These are phyloP conservation scores for Teratosphaeria nubilosa DNA, from an alignment of 2,329 filamentous ascomycete species.

Conservation along the genomic window DNA sequence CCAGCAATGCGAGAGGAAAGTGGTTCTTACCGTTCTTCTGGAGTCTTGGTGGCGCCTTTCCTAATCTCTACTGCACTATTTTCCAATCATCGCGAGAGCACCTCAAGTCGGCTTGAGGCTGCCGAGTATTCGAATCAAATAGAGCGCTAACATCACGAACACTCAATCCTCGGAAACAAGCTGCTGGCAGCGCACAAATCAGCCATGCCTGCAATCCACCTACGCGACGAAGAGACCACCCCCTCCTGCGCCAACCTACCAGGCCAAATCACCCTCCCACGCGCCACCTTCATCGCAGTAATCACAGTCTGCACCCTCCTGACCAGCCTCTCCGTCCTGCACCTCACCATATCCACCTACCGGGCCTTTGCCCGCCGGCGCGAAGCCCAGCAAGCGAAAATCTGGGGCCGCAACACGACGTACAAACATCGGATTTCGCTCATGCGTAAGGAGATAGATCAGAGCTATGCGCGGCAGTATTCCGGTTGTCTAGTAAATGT, in stretches of 20 bases:
- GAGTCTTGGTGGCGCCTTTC: not conserved
- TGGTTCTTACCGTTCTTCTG: not conserved
- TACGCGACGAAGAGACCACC: not conserved
- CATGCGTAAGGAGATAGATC: slow-evolving; percentile 18
- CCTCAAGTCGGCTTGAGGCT: not conserved
- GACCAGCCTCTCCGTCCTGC: slow-evolving; percentile 13
- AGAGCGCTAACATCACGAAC: not conserved
- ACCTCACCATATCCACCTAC: slow-evolving; percentile 10
- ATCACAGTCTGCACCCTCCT: slow-evolving; percentile 14
- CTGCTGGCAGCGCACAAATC: not conserved
- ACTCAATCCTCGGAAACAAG: not conserved
- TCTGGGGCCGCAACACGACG: slow-evolving; percentile 15
- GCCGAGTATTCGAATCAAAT: not conserved
- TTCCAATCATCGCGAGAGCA: not conserved
- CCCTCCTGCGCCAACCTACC: not conserved
- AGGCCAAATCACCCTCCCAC: slow-evolving; percentile 15
- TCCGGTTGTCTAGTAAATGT: slow-evolving; percentile 11
- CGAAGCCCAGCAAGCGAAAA: slow-evolving; percentile 8
- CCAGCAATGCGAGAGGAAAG: not conserved
- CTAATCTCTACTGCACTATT: not conserved
- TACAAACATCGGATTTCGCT: slow-evolving; percentile 15
- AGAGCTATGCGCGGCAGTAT: slow-evolving; percentile 14
- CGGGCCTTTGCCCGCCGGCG: slow-evolving; percentile 10
- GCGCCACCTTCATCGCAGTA: slow-evolving; percentile 14
- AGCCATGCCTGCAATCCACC: not conserved